Conservation (phyloP, 768 basidiomycete species). For the Cyclocybe aegerita region DNA sequence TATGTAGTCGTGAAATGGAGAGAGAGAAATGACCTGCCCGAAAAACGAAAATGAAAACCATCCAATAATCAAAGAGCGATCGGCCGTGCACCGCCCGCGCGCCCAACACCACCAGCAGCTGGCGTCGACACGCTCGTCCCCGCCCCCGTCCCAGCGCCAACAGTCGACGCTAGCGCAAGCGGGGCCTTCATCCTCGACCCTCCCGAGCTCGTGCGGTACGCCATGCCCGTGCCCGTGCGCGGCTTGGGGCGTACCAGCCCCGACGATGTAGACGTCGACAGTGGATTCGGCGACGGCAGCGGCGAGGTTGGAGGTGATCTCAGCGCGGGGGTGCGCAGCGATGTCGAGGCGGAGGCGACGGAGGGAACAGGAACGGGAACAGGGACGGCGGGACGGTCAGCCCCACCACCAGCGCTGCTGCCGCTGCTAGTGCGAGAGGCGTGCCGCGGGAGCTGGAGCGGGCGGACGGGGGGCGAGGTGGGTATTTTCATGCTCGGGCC, state of each 20-base stretch:
- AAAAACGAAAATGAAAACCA: no score
- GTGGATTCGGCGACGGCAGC: constrained; percentile 3
- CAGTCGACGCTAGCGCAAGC: constrained; percentile 15
- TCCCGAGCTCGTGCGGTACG: constrained; percentile 42
- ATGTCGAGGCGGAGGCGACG: constrained; percentile 4
- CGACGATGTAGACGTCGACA: constrained; percentile 3
- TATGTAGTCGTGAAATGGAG: no score
- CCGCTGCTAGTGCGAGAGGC: constrained; percentile 2
- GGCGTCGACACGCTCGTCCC: not conserved
- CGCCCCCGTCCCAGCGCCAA: not conserved
- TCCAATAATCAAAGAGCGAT: no score
- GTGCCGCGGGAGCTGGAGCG: constrained; percentile 30
- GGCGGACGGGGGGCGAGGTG: constrained; percentile 22
- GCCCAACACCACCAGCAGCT: not conserved
- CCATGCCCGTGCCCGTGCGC: constrained; percentile 70
- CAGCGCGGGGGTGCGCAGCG: constrained; percentile 10
- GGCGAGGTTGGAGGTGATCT: constrained; percentile 6
- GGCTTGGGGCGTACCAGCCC: constrained; percentile 40
- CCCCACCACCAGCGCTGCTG: constrained; percentile 18
- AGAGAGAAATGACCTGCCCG: no score
- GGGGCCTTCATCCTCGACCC: constrained; percentile 18
- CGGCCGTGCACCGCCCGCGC: not conserved
- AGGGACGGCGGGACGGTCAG: constrained; percentile 35
- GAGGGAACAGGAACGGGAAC: constrained; percentile 32
- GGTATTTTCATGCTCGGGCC: no score